Percentiles rank a stretch among this genome's conserved stretches.
Evolutionary conservation across 176 grass and related monocot genomes (phyloP).

Genomic region (Zoysia japonica): DNA sequence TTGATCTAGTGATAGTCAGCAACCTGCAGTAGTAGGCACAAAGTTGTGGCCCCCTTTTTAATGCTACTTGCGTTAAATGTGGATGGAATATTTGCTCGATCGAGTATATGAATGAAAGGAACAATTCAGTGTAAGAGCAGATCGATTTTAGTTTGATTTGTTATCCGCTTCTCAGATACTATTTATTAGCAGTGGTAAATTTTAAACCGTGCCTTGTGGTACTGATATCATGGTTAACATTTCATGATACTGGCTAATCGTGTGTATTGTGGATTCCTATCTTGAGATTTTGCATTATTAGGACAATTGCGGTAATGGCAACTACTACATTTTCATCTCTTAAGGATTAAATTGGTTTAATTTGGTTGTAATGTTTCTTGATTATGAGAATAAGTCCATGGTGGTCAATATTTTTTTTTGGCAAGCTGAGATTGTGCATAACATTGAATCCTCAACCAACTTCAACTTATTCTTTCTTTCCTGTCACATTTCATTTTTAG

Average conservation of each 20-base stretch:
- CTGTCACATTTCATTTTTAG: constrained; percentile 42
- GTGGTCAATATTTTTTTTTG: constrained; percentile 16
- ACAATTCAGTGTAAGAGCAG: not conserved
- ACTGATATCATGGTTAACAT: constrained; percentile 3
- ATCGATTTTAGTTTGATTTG: not conserved
- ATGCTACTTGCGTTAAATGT: constrained; percentile 20
- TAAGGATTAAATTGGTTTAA: constrained; percentile 1
- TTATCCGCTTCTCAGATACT: not conserved
- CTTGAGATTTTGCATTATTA: not conserved
- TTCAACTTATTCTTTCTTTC: constrained; percentile 18
- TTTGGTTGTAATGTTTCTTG: constrained; percentile 17
- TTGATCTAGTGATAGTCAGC: constrained; percentile 12
- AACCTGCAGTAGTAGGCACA: not conserved
- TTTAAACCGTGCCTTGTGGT: not conserved
- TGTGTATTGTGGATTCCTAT: not conserved
- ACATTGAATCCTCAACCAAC: constrained; percentile 18
- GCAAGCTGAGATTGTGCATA: not conserved
- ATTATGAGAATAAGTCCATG: not conserved
- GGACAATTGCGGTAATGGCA: not conserved
- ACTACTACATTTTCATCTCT: constrained; percentile 11
- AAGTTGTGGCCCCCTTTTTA: not conserved
- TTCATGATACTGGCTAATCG: constrained; percentile 23
- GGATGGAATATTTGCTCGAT: not conserved
- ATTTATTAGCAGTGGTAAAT: constrained; percentile 1
- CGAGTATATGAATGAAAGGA: not conserved